These are phyloP conservation scores for Sporisorium graminicola DNA, from an alignment of 1,284 basidiomycete species.

Conservation along the genomic window DNA sequence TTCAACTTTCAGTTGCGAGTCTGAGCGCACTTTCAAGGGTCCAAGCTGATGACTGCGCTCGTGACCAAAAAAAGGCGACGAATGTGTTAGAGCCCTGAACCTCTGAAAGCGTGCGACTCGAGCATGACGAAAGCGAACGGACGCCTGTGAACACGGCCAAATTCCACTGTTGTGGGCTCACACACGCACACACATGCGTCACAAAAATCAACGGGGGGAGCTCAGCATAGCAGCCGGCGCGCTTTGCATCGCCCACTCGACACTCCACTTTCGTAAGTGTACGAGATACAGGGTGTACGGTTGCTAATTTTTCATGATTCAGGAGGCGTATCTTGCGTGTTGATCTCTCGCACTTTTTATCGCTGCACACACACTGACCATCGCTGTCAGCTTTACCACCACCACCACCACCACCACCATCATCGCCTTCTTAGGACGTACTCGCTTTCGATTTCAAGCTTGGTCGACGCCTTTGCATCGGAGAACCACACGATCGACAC, in stretches of 20 bases:
- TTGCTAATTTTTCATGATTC: background rate
- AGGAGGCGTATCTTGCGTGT: background rate
- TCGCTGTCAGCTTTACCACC: background rate
- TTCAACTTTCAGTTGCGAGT: background rate
- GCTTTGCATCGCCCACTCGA: background rate
- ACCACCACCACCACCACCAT: background rate
- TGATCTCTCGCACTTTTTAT: background rate
- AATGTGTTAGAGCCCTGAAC: background rate
- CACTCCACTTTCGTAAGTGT: background rate
- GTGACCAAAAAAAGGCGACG: background rate
- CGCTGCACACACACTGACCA: background rate
- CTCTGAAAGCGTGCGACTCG: background rate
- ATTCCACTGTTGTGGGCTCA: background rate
- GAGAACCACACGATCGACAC: background rate
- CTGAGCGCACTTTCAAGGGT: background rate
- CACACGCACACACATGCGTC: no score
- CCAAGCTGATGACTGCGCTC: background rate
- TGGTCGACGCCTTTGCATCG: background rate
- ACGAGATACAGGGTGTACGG: background rate
- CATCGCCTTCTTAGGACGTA: background rate
- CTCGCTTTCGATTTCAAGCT: no score
- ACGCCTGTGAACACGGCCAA: background rate
- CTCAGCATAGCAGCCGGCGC: background rate
- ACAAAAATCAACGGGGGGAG: background rate
- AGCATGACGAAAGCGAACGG: constrained; percentile 1